These are phyloP conservation scores for Sugiyamaella grinbergsii DNA, from an alignment of 1,139 yeast genomes.

Conservation along the genomic window DNA sequence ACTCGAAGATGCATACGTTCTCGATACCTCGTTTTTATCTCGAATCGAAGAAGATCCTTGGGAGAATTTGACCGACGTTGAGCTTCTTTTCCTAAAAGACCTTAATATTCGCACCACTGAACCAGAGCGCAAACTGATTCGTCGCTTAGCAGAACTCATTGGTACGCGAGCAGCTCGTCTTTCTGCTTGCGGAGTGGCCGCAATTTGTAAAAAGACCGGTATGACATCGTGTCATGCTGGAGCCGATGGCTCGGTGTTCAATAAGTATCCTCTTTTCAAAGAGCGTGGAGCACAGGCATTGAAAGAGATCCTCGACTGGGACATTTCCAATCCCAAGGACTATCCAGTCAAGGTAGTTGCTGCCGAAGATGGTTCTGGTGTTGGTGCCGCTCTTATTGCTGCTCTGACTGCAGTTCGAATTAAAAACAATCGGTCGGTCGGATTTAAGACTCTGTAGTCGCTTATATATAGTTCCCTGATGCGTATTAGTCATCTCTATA, in stretches of 20 bases:
- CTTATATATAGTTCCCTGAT: too few species aligned
- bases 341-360: slow-evolving; percentile 82
- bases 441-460: slow-evolving; percentile 45
- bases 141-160: slow-evolving; percentile 80
- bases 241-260: slow-evolving; percentile 95
- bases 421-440: slow-evolving; percentile 71
- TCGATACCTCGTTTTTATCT: slow-evolving; percentile 91
- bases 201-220: slow-evolving; percentile 85
- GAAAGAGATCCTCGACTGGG: slow-evolving; percentile 89
- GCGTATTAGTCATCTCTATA: too few species aligned
- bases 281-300: slow-evolving; percentile 87
- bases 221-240: slow-evolving; percentile 83
- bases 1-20: slow-evolving; percentile 61
- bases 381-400: slow-evolving; percentile 96
- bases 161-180: slow-evolving; percentile 93
- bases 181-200: slow-evolving; percentile 94
- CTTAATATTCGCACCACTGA: slow-evolving; percentile 67
- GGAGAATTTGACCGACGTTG: slow-evolving; percentile 76
- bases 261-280: slow-evolving; percentile 89
- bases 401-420: slow-evolving; percentile 86
- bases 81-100: slow-evolving; percentile 59
- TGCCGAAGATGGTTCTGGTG: slow-evolving; percentile 99
- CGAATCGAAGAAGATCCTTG: slow-evolving; percentile 86
- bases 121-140: slow-evolving; percentile 80
- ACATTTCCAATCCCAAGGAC: slow-evolving; percentile 49